A percentile compares a stretch with the other conserved stretches of the same genome.
phyloP scores from a whole-genome alignment of 2,329 filamentous ascomycete genomes.

The Didymella lethalis region DNA sequence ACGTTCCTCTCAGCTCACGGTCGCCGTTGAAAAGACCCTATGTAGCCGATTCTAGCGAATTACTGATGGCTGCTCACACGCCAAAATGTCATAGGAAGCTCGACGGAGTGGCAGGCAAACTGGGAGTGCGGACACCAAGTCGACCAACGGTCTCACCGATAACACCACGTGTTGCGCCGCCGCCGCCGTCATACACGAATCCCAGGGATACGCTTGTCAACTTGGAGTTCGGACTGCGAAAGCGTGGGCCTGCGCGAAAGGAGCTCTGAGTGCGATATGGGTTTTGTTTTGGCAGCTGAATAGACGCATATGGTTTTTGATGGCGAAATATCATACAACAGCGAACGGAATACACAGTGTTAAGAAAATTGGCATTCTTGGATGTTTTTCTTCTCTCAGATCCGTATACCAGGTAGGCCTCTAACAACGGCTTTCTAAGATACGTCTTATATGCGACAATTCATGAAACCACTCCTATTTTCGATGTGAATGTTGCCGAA shows the following conservation, averaged over 20 bases:
- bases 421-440: too few relatives aligned
- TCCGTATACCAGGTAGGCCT: too few relatives aligned
- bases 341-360: too few relatives aligned
- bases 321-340: too few relatives aligned
- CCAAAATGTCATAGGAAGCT: not conserved
- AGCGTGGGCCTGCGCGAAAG: not conserved
- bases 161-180: not conserved
- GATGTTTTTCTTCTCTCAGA: too few relatives aligned
- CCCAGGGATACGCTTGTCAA: not conserved
- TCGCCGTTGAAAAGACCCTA: not conserved
- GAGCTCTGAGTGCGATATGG: not conserved
- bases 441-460: too few relatives aligned
- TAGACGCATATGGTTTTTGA: too few relatives aligned
- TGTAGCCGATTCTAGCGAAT: not conserved
- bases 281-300: too few relatives aligned
- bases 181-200: too few relatives aligned
- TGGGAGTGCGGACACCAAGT: not conserved
- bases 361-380: too few relatives aligned
- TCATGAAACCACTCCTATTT: too few relatives aligned
- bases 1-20: not conserved
- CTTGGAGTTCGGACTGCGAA: not conserved
- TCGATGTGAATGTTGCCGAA: too few relatives aligned
- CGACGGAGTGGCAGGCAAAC: not conserved
- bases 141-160: not conserved
- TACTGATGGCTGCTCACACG: not conserved